Evolutionary conservation across 139 green algal species (phyloP).

Genomic region (Picochlorum sp.): DNA sequence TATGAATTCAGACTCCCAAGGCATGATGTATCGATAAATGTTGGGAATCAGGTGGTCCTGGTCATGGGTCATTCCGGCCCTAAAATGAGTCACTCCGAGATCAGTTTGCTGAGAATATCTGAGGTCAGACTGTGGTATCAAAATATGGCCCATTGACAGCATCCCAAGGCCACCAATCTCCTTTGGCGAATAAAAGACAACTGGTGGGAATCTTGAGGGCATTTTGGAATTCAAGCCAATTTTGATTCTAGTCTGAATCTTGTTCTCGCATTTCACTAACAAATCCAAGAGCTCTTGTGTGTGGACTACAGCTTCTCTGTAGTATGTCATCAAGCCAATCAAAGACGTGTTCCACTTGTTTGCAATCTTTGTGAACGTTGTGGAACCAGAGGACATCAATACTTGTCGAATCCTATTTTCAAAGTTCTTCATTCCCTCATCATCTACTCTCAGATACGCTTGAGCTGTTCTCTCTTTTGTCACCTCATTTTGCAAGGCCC

Average conservation of each 20-base stretch:
- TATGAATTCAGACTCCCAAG: conserved; percentile 97
- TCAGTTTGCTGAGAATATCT: conserved; percentile 80
- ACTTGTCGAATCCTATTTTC: conserved; percentile 94
- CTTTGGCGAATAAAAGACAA: conserved; percentile 98
- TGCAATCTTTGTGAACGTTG: conserved; percentile 99
- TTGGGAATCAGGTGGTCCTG: conserved; percentile 99
- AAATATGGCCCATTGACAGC: conserved; percentile 99
- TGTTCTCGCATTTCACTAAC: conserved; percentile 99
- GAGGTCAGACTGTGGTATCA: conserved; percentile 81
- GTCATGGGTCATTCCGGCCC: conserved; percentile 95
- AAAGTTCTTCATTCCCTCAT: conserved; percentile 95
- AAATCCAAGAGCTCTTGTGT: conserved; percentile 98
- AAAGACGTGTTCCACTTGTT: conserved; percentile 99
- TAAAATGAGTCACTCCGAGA: conserved; percentile 97
- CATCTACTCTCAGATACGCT: conserved; percentile 94
- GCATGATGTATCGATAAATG: conserved; percentile 94
- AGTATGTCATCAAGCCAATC: conserved; percentile 98
- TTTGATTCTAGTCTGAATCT: conserved; percentile 98
- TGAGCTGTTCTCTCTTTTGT: conserved; percentile 85
- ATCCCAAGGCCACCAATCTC: conserved; percentile 98
- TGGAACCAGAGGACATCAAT: conserved; percentile 94
- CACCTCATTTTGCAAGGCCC: conserved; percentile 92
- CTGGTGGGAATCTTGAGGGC: conserved; percentile 90
- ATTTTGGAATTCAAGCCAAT: conserved; percentile 99
- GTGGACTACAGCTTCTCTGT: conserved; percentile 86